Percentiles rank a stretch among this genome's conserved stretches.
Evolutionary conservation across 805 yeast species (phyloP).

Genomic region (Metschnikowia koreensis): DNA sequence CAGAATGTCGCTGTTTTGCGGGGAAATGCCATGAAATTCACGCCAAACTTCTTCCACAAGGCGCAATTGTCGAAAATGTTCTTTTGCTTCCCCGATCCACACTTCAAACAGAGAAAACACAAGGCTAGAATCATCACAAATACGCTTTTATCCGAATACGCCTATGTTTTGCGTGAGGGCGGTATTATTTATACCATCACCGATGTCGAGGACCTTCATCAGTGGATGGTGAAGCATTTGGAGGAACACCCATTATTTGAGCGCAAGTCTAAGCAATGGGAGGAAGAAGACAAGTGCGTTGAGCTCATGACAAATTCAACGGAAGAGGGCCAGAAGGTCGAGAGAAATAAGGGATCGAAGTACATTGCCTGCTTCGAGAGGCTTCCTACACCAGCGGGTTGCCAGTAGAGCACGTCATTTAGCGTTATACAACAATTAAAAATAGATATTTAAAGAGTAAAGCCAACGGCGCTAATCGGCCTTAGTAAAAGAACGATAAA

Average conservation of each 20-base stretch:
- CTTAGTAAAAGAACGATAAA: not conserved
- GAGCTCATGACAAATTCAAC: slow-evolving; percentile 86
- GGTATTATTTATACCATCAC: slow-evolving; percentile 94
- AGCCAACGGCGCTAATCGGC: slow-evolving; percentile 1
- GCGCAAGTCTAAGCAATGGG: slow-evolving; percentile 78
- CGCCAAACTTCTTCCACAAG: slow-evolving; percentile 87
- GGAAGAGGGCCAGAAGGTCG: slow-evolving; percentile 97
- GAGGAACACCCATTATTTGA: slow-evolving; percentile 90
- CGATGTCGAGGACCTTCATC: slow-evolving; percentile 88
- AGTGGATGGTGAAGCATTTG: slow-evolving; percentile 94
- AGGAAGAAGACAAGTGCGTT: slow-evolving; percentile 75
- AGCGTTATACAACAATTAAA: slow-evolving; percentile 6
- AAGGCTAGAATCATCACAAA: slow-evolving; percentile 94
- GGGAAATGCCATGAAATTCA: slow-evolving; percentile 96
- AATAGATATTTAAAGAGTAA: not conserved
- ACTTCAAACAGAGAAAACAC: slow-evolving; percentile 94
- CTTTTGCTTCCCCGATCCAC: slow-evolving; percentile 99
- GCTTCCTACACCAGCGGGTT: slow-evolving; percentile 54
- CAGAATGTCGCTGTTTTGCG: slow-evolving; percentile 87
- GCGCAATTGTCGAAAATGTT: slow-evolving; percentile 87
- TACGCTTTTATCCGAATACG: slow-evolving; percentile 87
- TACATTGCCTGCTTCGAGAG: slow-evolving; percentile 85
- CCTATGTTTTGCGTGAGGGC: slow-evolving; percentile 80
- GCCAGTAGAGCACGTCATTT: slow-evolving; percentile 8
- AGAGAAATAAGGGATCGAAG: slow-evolving; percentile 83